Evolutionary conservation across 768 basidiomycete species (phyloP).

Genomic region (Clavulina sp.): DNA sequence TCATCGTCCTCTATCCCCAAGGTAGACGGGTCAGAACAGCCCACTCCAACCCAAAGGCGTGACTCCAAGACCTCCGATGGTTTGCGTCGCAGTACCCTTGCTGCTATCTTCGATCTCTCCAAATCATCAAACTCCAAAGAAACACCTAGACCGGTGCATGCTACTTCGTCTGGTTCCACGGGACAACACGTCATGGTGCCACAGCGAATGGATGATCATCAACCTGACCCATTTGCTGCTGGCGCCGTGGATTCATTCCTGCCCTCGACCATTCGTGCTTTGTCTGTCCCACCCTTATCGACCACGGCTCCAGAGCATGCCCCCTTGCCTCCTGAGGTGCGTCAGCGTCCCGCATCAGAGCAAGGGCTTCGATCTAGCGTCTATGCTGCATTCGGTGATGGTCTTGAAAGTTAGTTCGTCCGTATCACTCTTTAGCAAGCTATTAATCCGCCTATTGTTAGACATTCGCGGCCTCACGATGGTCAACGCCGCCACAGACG

Average conservation of each 20-base stretch:
- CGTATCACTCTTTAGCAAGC: background rate
- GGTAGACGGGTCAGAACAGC: background rate
- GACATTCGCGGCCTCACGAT: conserved; percentile 18
- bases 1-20: too few relatives aligned
- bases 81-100: background rate
- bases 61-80: background rate
- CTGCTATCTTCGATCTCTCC: background rate
- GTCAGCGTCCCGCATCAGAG: conserved; percentile 47
- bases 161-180: background rate
- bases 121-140: background rate
- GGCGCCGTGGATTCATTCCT: background rate
- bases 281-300: background rate
- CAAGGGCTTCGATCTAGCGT: conserved; percentile 26
- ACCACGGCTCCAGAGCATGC: background rate
- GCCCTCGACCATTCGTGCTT: background rate
- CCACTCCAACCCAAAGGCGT: too few relatives aligned
- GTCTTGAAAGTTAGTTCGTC: background rate
- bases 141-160: background rate
- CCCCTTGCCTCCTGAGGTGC: conserved; percentile 2
- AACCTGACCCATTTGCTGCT: background rate
- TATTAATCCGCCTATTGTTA: background rate
- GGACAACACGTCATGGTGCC: background rate
- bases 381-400: background rate
- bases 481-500: conserved; percentile 64
- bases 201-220: background rate